Conservation (phyloP, 2,329 filamentous ascomycete species). For the Ophiostoma quercus region DNA sequence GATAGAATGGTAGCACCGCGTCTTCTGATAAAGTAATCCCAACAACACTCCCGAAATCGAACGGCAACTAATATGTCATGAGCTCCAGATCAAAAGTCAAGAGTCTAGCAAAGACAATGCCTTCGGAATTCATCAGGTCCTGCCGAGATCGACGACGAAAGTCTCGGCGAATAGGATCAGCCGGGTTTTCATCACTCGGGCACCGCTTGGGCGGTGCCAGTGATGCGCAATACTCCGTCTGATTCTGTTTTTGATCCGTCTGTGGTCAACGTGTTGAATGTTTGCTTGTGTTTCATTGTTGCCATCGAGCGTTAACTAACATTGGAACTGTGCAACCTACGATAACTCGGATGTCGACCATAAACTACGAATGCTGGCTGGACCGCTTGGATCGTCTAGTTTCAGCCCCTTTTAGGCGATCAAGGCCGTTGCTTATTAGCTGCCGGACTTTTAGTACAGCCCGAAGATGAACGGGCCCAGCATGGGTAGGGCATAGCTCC, state of each 20-base stretch:
- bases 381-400: not conserved
- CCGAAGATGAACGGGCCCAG: not conserved
- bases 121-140: no score
- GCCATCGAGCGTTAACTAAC: not conserved
- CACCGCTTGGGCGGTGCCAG: not conserved
- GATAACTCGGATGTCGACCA: no score
- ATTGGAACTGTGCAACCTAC: not conserved
- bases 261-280: not conserved
- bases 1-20: not conserved
- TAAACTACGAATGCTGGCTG: no score
- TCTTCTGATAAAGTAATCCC: no score
- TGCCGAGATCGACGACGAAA: not conserved
- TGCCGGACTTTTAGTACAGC: not conserved
- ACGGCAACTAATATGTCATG: not conserved
- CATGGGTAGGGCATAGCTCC: not conserved
- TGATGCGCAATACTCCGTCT: not conserved
- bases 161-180: not conserved
- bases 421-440: not conserved
- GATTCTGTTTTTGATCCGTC: not conserved
- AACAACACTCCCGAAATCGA: not conserved
- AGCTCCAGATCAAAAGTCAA: no score
- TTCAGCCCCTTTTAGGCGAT: conserved; percentile 1
- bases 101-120: no score
- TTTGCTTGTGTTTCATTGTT: not conserved
- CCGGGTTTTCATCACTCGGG: not conserved